Percentiles rank a stretch among this genome's conserved stretches.
These are phyloP conservation scores for Podila minutissima DNA, from an alignment of 192 early-diverging fungal genomes.

Conservation along the genomic window DNA sequence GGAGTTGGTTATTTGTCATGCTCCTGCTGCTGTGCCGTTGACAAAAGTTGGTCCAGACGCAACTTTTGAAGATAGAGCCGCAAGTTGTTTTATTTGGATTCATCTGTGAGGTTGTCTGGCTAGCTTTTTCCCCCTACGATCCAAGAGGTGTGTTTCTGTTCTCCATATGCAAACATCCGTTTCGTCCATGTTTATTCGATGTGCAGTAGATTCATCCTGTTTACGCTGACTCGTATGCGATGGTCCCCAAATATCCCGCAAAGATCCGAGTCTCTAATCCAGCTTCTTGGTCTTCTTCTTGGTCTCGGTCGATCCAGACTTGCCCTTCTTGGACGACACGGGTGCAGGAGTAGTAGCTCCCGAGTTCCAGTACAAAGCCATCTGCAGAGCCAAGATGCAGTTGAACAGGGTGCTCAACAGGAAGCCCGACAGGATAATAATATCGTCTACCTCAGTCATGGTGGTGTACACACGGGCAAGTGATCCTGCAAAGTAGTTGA, in stretches of 20 bases:
- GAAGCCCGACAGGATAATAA: slow-evolving; percentile 75
- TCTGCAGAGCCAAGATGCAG: slow-evolving; percentile 78
- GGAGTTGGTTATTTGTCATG: too few species aligned
- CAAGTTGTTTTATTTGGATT: too few species aligned
- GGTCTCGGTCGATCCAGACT: slow-evolving; percentile 17
- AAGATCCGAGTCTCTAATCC: slow-evolving; percentile 9
- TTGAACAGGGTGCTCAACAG: slow-evolving; percentile 81
- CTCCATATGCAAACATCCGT: too few species aligned
- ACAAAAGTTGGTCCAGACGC: too few species aligned
- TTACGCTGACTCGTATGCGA: too few species aligned
- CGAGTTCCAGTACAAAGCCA: slow-evolving; percentile 81
- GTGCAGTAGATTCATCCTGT: too few species aligned
- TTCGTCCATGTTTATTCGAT: too few species aligned
- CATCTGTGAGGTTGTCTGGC: too few species aligned
- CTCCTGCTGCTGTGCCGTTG: too few species aligned
- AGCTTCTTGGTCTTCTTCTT: slow-evolving; percentile 50
- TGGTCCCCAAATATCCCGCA: not conserved
- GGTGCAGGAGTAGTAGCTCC: slow-evolving; percentile 15
- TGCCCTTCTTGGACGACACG: slow-evolving; percentile 11
- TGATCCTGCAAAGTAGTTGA: slow-evolving; percentile 89
- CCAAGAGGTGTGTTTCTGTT: too few species aligned
- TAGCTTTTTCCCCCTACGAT: too few species aligned
- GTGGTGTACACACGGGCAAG: slow-evolving; percentile 93
- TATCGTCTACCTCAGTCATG: slow-evolving; percentile 88
- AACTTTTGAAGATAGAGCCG: too few species aligned